Evolutionary conservation across 2,329 filamentous ascomycete species (phyloP).

Genomic region (Beauveria scarabaeidicola): DNA sequence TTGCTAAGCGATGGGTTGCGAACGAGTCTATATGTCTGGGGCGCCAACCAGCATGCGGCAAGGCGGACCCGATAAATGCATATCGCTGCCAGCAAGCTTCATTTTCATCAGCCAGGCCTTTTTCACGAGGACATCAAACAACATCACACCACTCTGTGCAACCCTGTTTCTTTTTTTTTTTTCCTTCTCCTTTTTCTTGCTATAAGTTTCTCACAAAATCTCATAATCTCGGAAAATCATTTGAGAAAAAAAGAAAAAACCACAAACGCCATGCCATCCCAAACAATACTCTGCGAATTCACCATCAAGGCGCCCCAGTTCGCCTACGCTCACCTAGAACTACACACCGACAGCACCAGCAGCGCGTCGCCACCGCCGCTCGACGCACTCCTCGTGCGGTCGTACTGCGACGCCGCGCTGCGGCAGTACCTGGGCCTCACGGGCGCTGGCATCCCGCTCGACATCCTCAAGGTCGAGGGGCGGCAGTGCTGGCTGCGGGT

Average conservation of each 20-base stretch:
- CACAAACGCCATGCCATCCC: not conserved
- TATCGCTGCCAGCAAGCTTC: not conserved
- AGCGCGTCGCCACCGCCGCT: slow-evolving; percentile 23
- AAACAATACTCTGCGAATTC: slow-evolving; percentile 17
- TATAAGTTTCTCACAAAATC: not conserved
- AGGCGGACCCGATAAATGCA: slow-evolving; percentile 10
- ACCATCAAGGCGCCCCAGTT: slow-evolving; percentile 45
- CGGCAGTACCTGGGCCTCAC: slow-evolving; percentile 61
- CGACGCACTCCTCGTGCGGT: slow-evolving; percentile 54
- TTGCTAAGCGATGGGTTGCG: not conserved
- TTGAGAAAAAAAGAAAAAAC: not conserved
- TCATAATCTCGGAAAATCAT: not conserved
- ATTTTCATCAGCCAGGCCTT: not conserved
- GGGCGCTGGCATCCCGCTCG: slow-evolving; percentile 58
- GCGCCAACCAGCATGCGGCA: not conserved
- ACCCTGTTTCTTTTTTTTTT: not conserved
- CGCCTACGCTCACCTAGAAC: slow-evolving; percentile 49
- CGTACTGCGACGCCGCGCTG: slow-evolving; percentile 56
- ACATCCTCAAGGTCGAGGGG: slow-evolving; percentile 56
- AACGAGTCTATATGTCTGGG: not conserved
- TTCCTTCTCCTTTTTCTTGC: not conserved
- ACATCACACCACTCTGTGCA: not conserved
- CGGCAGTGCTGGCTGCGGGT: slow-evolving; percentile 56
- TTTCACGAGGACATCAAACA: not conserved
- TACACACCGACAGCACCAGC: slow-evolving; percentile 25